A percentile compares a stretch with the other conserved stretches of the same genome.
Conservation (phyloP, 441 rosid species). For the Adansonia rubrostipa region DNA sequence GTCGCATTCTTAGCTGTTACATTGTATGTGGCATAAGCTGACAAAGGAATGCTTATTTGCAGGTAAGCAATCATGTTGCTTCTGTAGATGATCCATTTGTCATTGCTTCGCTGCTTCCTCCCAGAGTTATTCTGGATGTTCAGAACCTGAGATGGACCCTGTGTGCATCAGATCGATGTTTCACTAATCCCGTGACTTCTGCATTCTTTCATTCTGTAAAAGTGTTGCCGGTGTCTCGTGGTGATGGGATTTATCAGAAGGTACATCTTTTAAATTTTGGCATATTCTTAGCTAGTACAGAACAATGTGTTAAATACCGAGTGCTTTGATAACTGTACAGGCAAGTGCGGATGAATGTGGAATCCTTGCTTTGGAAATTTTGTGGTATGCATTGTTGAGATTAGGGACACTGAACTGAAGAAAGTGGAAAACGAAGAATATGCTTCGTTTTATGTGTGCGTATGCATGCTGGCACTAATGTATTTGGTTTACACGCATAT, state of each 20-base stretch:
- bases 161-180: slow-evolving; percentile 92
- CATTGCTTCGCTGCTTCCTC: slow-evolving; percentile 89
- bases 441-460: not conserved
- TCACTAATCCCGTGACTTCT: slow-evolving; percentile 83
- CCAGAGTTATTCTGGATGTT: slow-evolving; percentile 71
- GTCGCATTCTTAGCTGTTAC: not conserved
- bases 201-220: slow-evolving; percentile 85
- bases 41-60: slow-evolving; percentile 15
- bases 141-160: slow-evolving; percentile 92
- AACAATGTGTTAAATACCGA: not conserved
- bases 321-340: not conserved
- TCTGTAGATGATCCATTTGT: slow-evolving; percentile 91
- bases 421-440: not conserved
- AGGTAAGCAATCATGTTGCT: slow-evolving; percentile 99
- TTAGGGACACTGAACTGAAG: not conserved
- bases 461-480: not conserved
- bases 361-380: not conserved
- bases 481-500: slow-evolving; percentile 10
- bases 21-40: not conserved
- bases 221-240: slow-evolving; percentile 89
- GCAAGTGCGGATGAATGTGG: not conserved
- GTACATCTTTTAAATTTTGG: slow-evolving; percentile 37
- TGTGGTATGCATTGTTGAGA: slow-evolving; percentile 2
- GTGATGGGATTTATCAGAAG: slow-evolving; percentile 96
- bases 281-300: not conserved